These are phyloP conservation scores for Candolleomyces eurysporus DNA, from an alignment of 768 basidiomycete genomes.

Conservation along the genomic window DNA sequence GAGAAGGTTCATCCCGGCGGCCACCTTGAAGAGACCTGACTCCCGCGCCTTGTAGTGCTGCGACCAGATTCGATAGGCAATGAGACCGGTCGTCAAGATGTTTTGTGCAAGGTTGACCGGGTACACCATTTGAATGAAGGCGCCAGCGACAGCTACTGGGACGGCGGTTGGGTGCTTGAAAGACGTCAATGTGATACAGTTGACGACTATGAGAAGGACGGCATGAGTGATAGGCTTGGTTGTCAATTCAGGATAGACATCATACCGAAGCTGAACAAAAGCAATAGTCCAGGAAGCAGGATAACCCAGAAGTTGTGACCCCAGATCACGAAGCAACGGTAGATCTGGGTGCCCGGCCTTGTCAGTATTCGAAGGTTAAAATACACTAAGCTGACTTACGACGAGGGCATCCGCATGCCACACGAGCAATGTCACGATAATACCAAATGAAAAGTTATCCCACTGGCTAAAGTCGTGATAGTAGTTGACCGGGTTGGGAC, in stretches of 20 bases:
- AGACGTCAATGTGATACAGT: conserved; percentile 21
- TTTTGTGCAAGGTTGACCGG: conserved; percentile 26
- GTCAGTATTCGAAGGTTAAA: neutral
- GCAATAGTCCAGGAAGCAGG: conserved; percentile 18
- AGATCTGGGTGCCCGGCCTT: conserved; percentile 16
- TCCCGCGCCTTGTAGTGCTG: conserved; percentile 21
- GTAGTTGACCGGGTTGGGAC: conserved; percentile 14
- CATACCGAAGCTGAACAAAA: conserved; percentile 16
- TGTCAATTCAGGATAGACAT: neutral
- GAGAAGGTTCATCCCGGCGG: conserved; percentile 12
- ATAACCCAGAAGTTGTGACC: conserved; percentile 18
- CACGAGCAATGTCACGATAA: conserved; percentile 22
- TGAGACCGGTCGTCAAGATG: conserved; percentile 24
- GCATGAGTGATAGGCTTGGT: neutral
- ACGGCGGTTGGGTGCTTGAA: conserved; percentile 10
- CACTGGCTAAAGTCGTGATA: conserved; percentile 21
- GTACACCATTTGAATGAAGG: conserved; percentile 14
- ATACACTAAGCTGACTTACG: conserved; percentile 10
- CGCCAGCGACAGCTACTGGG: conserved; percentile 6
- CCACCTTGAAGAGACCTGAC: conserved; percentile 15
- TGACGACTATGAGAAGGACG: conserved; percentile 14
- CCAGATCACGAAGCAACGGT: conserved; percentile 29
- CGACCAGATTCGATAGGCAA: conserved; percentile 22
- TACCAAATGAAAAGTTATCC: conserved; percentile 21
- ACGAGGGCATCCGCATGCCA: conserved; percentile 28